Evolutionary conservation across 2,329 filamentous ascomycete genomes (phyloP), one percentile per base, ranked within the genome.

Genomic region (Mycocentrospora acerina): DNA sequence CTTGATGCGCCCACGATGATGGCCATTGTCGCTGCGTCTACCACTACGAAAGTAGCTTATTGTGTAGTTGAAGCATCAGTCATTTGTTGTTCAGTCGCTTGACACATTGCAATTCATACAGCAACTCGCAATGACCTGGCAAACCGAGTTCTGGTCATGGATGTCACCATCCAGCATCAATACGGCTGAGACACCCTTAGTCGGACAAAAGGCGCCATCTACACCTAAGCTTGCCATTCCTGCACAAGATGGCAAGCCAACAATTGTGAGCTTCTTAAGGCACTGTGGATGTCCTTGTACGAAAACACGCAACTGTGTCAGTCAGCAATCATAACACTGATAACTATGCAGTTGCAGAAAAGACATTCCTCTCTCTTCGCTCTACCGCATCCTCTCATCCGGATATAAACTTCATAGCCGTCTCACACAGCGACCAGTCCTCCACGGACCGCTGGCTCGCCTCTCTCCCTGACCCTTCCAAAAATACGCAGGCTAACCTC

Each of bases 241-340:
- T 1, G 66, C 71, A 1, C 64, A 71, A 16, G 53, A 70, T 50
- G 64, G 62, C 16, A 80, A 78, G 52, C 80, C 81, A 1, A 79
- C 77, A 0, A 60, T 89, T 2, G 67, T 89, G 14, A 75, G 80
- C 12, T 89, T 89, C 55, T 72, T 89, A 5, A 74, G 85, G 24
- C 84, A 88, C 61, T 88, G 84, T 60, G 85, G 85, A 24, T 87
- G 84, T 68, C 85, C 85, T 9, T 87, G 85, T 85, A 75, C 59
- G 76, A 65, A 10, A 3, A 12, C 25, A 16, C 1, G 7, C 14
- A 17, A 5, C 7, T 1, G 11, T 12, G 1, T 24, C 9, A n/a
- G 14, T 13, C 15, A 26, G 25, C 6, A 22, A 14, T 9, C 4
- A 14, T 17, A 32, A 17, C 33, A 32, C 42, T 46, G 29, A 48